Conservation (phyloP, 164 flowering plant species). For the Annona squamosa region DNA sequence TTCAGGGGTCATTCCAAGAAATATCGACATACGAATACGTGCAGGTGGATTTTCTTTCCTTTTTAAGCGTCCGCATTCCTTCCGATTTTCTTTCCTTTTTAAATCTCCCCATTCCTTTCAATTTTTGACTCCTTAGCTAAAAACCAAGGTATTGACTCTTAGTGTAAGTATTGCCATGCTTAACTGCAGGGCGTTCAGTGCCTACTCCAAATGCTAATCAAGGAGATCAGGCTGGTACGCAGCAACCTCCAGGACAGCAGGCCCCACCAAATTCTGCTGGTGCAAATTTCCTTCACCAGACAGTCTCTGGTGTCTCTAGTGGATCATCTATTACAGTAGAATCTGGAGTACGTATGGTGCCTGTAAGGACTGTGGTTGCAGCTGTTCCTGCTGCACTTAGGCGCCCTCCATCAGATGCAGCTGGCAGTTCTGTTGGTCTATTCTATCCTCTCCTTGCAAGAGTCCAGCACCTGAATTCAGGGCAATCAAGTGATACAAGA, state of each 20-base stretch:
- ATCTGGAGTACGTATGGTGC: conserved; percentile 53
- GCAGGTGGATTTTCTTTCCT: conserved; percentile 38
- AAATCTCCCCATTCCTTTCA: neutral
- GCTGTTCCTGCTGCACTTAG: conserved; percentile 51
- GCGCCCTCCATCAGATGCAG: conserved; percentile 35
- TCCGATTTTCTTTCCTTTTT: neutral
- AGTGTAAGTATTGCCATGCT: neutral
- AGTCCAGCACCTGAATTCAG: conserved; percentile 43
- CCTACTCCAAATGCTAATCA: conserved; percentile 20
- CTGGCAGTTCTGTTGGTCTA: conserved; percentile 41
- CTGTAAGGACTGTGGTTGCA: conserved; percentile 65
- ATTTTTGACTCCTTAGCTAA: neutral
- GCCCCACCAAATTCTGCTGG: conserved; percentile 26
- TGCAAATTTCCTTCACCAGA: conserved; percentile 27
- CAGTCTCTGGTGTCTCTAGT: conserved; percentile 26
- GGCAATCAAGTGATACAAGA: conserved; percentile 24
- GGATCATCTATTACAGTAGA: conserved; percentile 31
- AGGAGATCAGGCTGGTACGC: conserved; percentile 39
- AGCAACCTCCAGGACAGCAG: conserved; percentile 33
- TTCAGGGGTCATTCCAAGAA: conserved; percentile 56
- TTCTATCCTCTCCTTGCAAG: conserved; percentile 66
- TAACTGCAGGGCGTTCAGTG: conserved; percentile 17
- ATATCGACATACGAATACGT: conserved; percentile 75
- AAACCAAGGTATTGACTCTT: neutral
- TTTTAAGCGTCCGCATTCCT: neutral